These are phyloP conservation scores for Ustulina deusta DNA, from an alignment of 2,329 filamentous ascomycete species.

Conservation along the genomic window DNA sequence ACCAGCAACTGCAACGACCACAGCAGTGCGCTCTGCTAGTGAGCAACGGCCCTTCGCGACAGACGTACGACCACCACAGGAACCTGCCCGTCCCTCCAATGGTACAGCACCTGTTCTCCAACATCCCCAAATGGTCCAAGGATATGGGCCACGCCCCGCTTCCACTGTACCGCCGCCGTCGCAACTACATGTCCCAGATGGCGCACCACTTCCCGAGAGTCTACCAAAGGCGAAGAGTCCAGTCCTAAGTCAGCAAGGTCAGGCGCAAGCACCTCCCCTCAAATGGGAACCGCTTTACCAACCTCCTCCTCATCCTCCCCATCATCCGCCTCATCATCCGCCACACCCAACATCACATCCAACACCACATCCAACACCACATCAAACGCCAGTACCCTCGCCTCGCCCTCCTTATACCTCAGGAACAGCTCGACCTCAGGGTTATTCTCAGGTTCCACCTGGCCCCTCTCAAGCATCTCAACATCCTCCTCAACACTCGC, in stretches of 20 bases:
- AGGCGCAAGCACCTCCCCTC: slow-evolving; percentile 50
- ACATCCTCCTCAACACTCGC: slow-evolving; percentile 43
- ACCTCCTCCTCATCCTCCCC: slow-evolving; percentile 48
- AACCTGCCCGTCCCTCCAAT: slow-evolving; percentile 40
- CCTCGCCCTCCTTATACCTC: slow-evolving; percentile 48
- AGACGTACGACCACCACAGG: slow-evolving; percentile 44
- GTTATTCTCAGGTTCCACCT: slow-evolving; percentile 44
- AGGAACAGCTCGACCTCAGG: slow-evolving; percentile 46
- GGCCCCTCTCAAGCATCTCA: slow-evolving; percentile 43
- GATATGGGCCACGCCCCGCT: slow-evolving; percentile 48
- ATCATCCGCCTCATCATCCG: slow-evolving; percentile 41
- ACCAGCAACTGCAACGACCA: slow-evolving; percentile 27
- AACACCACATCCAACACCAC: slow-evolving; percentile 48
- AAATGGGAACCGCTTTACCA: slow-evolving; percentile 59
- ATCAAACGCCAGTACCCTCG: slow-evolving; percentile 51
- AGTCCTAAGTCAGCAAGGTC: slow-evolving; percentile 47
- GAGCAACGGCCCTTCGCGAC: slow-evolving; percentile 45
- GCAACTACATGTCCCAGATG: slow-evolving; percentile 48
- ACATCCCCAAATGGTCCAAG: slow-evolving; percentile 53
- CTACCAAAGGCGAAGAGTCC: slow-evolving; percentile 50
- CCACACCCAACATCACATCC: slow-evolving; percentile 20
- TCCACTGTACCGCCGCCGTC: slow-evolving; percentile 46
- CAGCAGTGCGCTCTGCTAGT: slow-evolving; percentile 37
- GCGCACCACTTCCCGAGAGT: slow-evolving; percentile 52
- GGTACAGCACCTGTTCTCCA: slow-evolving; percentile 54